Evolutionary conservation across 345 rosid genomes (phyloP).

Genomic region (Populus tremula): DNA sequence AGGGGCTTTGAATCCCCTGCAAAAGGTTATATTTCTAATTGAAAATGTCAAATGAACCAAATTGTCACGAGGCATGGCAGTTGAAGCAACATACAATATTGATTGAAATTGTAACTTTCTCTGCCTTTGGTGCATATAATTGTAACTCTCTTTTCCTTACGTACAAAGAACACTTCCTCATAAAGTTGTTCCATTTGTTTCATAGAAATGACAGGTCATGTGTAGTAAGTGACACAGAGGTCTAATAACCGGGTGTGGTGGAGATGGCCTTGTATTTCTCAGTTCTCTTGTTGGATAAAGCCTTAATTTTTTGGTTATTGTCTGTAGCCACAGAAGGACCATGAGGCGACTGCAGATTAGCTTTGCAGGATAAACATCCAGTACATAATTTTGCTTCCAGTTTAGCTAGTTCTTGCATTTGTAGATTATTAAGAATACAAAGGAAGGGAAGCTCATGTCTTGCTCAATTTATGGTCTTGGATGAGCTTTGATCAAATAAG

Average conservation of each 20-base stretch:
- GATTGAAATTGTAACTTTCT: background rate
- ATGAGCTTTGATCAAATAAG: background rate
- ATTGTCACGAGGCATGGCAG: background rate
- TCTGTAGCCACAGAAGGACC: slow-evolving; percentile 26
- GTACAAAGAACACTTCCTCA: background rate
- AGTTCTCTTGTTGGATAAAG: background rate
- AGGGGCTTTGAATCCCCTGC: background rate
- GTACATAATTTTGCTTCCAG: slow-evolving; percentile 3
- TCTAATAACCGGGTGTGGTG: background rate
- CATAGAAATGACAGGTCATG: background rate
- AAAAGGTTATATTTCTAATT: background rate
- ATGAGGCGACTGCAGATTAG: slow-evolving; percentile 16
- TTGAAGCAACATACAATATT: background rate
- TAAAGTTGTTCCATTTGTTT: background rate
- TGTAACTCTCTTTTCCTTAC: too few relatives aligned
- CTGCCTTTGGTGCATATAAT: too few relatives aligned
- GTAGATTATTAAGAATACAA: background rate
- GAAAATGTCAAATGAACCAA: background rate
- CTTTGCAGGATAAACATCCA: background rate
- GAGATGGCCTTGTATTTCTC: background rate
- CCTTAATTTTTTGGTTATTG: background rate
- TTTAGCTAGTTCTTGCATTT: background rate
- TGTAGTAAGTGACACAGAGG: background rate
- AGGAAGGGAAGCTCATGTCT: background rate
- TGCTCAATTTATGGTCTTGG: background rate